phyloP scores from a whole-genome alignment of 768 basidiomycete genomes.

The Goffeauzyma gilvescens region DNA sequence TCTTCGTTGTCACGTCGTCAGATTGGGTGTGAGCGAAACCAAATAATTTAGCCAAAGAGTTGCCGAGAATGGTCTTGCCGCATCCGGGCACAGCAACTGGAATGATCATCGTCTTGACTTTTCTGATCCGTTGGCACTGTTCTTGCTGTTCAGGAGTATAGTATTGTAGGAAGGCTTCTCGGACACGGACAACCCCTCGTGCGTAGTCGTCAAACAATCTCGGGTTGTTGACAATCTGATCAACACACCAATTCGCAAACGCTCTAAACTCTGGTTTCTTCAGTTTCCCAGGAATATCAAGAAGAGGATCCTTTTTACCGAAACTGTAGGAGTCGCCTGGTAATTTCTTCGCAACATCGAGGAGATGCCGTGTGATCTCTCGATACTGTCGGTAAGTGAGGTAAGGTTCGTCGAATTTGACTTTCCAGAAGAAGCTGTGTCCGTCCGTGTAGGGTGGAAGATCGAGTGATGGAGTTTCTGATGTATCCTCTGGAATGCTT shows the following conservation, averaged over 20 bases:
- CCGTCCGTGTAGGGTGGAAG: constrained; percentile 58
- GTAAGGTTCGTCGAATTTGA: constrained; percentile 98
- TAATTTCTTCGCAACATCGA: constrained; percentile 31
- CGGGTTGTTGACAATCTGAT: constrained; percentile 49
- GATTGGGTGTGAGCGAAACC: constrained; percentile 80
- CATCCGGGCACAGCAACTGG: constrained; percentile 84
- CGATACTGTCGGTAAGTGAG: constrained; percentile 98
- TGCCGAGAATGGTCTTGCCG: constrained; percentile 70
- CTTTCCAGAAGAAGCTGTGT: constrained; percentile 91
- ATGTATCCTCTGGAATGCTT: not conserved
- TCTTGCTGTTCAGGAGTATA: constrained; percentile 39
- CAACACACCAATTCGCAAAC: constrained; percentile 67
- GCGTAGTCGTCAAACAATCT: constrained; percentile 46
- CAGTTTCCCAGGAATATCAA: constrained; percentile 46
- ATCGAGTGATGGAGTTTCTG: no score
- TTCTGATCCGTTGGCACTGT: constrained; percentile 22
- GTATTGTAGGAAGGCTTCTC: constrained; percentile 63
- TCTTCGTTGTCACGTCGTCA: constrained; percentile 69
- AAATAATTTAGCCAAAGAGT: constrained; percentile 63
- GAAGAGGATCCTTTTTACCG: constrained; percentile 14
- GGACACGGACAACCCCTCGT: constrained; percentile 64
- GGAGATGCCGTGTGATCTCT: constrained; percentile 67
- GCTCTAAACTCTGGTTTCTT: constrained; percentile 54
- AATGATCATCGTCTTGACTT: constrained; percentile 58
- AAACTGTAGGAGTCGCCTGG: no score